Evolutionary conservation across 306 rosid species (phyloP).

Genomic region (Cucumis hystrix): DNA sequence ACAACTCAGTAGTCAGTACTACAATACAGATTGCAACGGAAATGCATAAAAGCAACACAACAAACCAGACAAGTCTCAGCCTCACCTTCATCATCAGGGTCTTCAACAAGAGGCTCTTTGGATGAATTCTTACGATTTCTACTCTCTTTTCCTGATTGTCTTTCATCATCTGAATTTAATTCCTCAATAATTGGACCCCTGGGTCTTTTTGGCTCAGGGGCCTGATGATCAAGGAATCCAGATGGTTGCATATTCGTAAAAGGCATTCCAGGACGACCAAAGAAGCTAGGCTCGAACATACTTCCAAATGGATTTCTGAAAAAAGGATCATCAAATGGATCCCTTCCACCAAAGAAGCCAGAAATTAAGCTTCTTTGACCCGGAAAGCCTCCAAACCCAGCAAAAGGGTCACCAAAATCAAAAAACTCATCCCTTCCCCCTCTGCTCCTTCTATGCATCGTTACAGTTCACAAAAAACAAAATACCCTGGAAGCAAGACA

Average conservation of each 20-base stretch:
- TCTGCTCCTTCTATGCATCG: constrained; percentile 26
- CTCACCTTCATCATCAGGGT: constrained; percentile 52
- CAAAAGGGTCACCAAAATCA: constrained; percentile 44
- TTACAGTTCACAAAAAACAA: background rate
- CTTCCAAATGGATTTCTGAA: constrained; percentile 63
- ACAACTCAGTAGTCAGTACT: background rate
- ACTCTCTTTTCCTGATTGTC: constrained; percentile 21
- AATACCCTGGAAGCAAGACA: background rate
- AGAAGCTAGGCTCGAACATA: constrained; percentile 34
- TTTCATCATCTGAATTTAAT: constrained; percentile 57
- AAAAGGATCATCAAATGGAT: constrained; percentile 78
- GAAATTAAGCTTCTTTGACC: constrained; percentile 43
- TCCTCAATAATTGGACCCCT: constrained; percentile 80
- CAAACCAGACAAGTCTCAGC: constrained; percentile 20
- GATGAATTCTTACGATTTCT: constrained; percentile 45
- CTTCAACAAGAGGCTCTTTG: constrained; percentile 29
- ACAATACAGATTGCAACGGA: background rate
- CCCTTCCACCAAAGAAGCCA: constrained; percentile 46
- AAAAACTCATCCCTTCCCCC: constrained; percentile 26
- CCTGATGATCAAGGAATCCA: constrained; percentile 44
- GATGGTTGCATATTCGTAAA: constrained; percentile 27
- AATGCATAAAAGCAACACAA: background rate
- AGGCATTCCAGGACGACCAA: constrained; percentile 36
- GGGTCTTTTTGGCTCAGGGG: constrained; percentile 27
- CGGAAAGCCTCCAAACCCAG: constrained; percentile 47